Base-by-base conservation (phyloP, 371 early-diverging fungal species). In the Syncephalastrum racemosum region DNA sequence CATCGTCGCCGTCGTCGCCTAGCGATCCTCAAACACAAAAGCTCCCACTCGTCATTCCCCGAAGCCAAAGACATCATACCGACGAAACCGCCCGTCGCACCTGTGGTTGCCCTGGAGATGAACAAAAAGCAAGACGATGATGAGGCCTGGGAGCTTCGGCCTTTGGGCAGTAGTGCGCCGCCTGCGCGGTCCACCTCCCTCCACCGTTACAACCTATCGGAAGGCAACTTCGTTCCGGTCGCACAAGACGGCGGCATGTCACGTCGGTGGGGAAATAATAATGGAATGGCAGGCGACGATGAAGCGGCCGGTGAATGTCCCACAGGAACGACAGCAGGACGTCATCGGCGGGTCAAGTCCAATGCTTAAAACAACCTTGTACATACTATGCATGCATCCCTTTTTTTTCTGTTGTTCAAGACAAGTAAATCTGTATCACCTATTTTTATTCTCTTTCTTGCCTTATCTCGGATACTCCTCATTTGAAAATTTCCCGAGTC, bases 41-140 rank as follows among this genome's bases (percentile, higher is more conserved):
- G 68, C 44, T 73, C 77, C 10, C 50, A 73, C 15, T 71, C 73
- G 2, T 57, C 67, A 12, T 70, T 27, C 7, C 27, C 77, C 0
- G 55, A 60, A 45, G 56, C 48, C 8, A 61, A 60, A 8, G 47
- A 36, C 36, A 27, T 10, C 43, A 53, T 53, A 5, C 20, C 23
- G 15, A 39, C 15, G 24, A 19, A 43, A 19, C 18, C 27, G 24
- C 25, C n/a, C 13, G 42, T 20, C 27, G 23, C 36, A 39, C 19
- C 18, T 13, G 48, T 39, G 43, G 46, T n/a, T 12, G 45, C 55
- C 15, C 55, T 45, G 36, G 55, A 55, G 18, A 43, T 49, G 41
- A 47, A 56, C 47, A 47, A 36, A 2, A 41, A 48, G 18, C 43
- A 31, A n/a, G 39, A 22, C 8, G 25, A 22, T 14, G 58, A 59